Evolutionary conservation across 202 grass and related monocot genomes (phyloP).

Genomic region (Setaria italica): DNA sequence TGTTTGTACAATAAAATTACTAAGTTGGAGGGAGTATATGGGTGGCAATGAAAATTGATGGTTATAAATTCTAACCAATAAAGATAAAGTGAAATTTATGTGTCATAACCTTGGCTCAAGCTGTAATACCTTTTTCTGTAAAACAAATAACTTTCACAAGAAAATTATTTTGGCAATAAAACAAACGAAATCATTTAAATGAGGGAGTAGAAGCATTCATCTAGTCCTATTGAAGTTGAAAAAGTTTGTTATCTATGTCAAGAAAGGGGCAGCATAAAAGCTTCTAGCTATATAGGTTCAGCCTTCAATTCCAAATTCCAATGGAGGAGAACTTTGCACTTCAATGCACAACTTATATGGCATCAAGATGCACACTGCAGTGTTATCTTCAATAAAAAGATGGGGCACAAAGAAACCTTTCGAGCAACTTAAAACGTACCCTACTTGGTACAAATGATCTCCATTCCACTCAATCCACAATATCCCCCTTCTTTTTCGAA

Average conservation of each 20-base stretch:
- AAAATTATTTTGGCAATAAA: neutral
- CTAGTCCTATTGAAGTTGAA: neutral
- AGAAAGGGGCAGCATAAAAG: neutral
- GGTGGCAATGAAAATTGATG: conserved; percentile 18
- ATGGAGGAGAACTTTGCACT: neutral
- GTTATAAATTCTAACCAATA: neutral
- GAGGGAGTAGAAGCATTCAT: neutral
- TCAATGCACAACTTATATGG: neutral
- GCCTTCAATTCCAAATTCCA: neutral
- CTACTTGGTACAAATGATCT: neutral
- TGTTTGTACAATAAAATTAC: neutral
- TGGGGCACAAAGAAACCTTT: neutral
- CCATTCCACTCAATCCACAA: neutral
- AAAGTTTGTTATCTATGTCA: neutral
- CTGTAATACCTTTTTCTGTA: conserved; percentile 5
- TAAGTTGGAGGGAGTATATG: neutral
- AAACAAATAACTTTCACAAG: neutral
- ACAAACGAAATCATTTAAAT: neutral
- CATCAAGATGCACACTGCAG: neutral
- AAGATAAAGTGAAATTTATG: neutral
- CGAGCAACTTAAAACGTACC: conserved; percentile 20
- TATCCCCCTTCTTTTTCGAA: neutral
- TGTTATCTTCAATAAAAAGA: neutral
- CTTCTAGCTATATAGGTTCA: neutral
- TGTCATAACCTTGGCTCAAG: neutral